phyloP scores from a whole-genome alignment of 257 asterid species.

The Paraleonurus japonicus region DNA sequence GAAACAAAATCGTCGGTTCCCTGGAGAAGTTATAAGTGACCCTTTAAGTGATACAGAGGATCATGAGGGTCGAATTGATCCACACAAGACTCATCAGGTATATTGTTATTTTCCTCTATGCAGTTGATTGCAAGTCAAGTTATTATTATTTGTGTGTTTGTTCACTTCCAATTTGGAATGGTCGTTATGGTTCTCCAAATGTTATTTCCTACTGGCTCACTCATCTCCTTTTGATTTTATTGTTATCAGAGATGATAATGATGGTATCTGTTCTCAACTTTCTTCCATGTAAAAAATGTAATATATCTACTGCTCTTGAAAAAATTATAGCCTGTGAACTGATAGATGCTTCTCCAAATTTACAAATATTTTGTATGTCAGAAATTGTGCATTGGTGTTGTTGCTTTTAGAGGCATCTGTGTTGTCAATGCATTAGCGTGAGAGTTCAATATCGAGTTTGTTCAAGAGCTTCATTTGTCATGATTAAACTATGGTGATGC shows the following conservation, averaged over 20 bases:
- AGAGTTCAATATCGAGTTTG: slow-evolving; percentile 7
- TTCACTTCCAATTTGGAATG: background rate
- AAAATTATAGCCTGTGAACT: background rate
- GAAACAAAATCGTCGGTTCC: slow-evolving; percentile 61
- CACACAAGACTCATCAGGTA: slow-evolving; percentile 81
- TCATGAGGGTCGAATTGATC: slow-evolving; percentile 59
- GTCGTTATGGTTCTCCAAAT: background rate
- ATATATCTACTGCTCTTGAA: background rate
- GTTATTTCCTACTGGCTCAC: background rate
- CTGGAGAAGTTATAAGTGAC: slow-evolving; percentile 92
- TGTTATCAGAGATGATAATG: slow-evolving; percentile 13
- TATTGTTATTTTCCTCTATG: slow-evolving; percentile 16
- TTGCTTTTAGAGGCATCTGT: background rate
- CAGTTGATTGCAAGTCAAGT: slow-evolving; percentile 4
- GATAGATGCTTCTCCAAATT: background rate
- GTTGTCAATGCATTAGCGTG: background rate
- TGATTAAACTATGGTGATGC: background rate
- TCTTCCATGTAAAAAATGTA: slow-evolving; percentile 1
- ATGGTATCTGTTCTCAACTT: background rate
- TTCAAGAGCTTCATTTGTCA: background rate
- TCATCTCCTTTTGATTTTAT: background rate
- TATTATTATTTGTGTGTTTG: slow-evolving; percentile 6
- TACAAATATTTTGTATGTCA: background rate
- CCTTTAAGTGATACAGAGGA: slow-evolving; percentile 89
- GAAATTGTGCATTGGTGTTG: background rate